A percentile compares a stretch with the other conserved stretches of the same genome.
Conservation (phyloP, 257 asterid genomes). For the Gardenia jasminoides region DNA sequence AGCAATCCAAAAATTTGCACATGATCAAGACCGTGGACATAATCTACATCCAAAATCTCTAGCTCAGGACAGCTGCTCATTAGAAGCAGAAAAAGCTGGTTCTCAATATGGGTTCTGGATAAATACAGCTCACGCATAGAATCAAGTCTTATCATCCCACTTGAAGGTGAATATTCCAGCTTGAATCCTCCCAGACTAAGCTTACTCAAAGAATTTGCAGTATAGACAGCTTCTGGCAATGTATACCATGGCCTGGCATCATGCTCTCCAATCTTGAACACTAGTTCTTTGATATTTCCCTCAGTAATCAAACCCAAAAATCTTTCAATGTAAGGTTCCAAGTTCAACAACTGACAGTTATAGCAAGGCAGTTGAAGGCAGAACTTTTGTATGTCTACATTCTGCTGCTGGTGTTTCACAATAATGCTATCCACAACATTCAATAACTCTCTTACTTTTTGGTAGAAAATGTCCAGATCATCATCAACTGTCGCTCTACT, state of each 20-base stretch:
- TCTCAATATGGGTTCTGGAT: background rate
- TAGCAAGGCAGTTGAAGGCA: background rate
- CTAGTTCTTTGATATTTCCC: background rate
- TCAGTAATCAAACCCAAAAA: background rate
- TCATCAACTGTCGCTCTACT: background rate
- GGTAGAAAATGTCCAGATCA: too few species aligned
- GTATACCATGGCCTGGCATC: background rate
- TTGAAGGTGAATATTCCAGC: background rate
- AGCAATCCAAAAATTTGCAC: background rate
- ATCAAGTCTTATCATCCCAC: background rate
- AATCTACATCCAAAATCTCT: background rate
- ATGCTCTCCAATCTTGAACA: background rate
- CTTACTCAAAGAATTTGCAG: background rate
- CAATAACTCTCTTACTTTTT: background rate
- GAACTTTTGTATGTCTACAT: background rate
- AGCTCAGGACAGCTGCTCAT: slow-evolving; percentile 1
- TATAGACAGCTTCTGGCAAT: slow-evolving; percentile 2
- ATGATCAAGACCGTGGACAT: background rate
- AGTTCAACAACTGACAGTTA: background rate
- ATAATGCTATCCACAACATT: background rate
- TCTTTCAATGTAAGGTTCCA: background rate
- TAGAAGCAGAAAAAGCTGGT: background rate
- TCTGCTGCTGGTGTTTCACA: background rate
- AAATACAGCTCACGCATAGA: slow-evolving; percentile 8
- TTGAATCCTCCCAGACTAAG: slow-evolving; percentile 7